Evolutionary conservation across 306 rosid genomes (phyloP), one percentile per base, ranked within the genome.

Genomic region (Medicago ruthenica): DNA sequence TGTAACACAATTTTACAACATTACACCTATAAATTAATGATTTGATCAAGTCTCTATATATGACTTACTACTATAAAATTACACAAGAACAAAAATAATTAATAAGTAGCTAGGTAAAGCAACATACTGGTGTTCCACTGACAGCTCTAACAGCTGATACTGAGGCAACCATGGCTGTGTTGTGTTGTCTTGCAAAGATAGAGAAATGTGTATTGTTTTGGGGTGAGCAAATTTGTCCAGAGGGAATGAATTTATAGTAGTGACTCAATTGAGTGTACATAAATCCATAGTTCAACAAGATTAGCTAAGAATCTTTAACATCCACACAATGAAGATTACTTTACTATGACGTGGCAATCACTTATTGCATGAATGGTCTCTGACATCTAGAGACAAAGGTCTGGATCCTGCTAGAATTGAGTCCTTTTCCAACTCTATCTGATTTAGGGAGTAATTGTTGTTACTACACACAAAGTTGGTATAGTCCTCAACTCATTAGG

Each of bases 321-420:
- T 82, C 98, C 99, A 95, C 96, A 89, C 80, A 88, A 39, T 88
- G 71, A 79, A 60, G 99, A 95, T 95, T 84, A 70, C 76, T 22
- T 75, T 69, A 14, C 0, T 62, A 80, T 83, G 91, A 92, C 92
- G 89, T 90, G 99, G 88, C 87, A 74, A 24, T 13, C 21, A 27
- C 11, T 75, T 42, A 72, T 16, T 67, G 88, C 51, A 36, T 60
- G 83, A 4, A 63, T 61, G 37, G 54, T 70, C 18, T 40, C 14
- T 40, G 54, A 68, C 72, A 71, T 66, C 73, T 60, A 44, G 62
- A 9, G 61, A 47, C 17, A 61, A 67, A 39, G 59, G 27, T 54
- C 60, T 24, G 78, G 74, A 80, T 22, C 64, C 4, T 93, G 83
- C 70, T 82, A 76, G 77, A 1, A 73, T 86, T 74, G 9, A 48